Evolutionary conservation across 73 alveolate genomes (phyloP).

Genomic region (Paramecium tetraurelia): DNA sequence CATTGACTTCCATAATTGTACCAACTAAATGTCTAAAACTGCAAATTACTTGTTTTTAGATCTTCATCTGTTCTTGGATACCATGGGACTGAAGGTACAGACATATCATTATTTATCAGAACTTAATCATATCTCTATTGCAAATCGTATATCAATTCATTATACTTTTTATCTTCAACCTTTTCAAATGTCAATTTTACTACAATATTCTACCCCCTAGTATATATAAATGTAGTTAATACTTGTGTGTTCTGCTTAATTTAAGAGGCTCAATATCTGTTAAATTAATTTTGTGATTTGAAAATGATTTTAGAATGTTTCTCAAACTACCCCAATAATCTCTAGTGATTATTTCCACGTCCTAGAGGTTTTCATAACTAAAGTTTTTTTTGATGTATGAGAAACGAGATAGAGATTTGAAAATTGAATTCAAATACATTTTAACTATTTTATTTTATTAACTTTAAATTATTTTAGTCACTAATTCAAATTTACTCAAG

Average conservation of each 20-base stretch:
- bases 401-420: neutral
- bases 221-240: neutral
- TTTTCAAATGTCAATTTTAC: neutral
- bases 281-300: neutral
- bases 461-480: too few relatives aligned
- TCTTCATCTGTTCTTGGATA: neutral
- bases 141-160: neutral
- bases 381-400: neutral
- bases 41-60: neutral
- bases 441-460: too few relatives aligned
- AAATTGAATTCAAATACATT: too few relatives aligned
- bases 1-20: neutral
- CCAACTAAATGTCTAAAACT: neutral
- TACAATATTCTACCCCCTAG: neutral
- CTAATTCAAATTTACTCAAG: too few relatives aligned
- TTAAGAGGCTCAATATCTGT: neutral
- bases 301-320: neutral
- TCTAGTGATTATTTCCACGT: neutral
- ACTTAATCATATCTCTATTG: neutral
- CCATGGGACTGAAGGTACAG: neutral
- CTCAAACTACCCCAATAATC: conserved; percentile 16
- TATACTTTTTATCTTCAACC: neutral
- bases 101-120: neutral
- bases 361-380: neutral
- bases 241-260: neutral